Evolutionary conservation across 352 stramenopile genomes (phyloP).

Genomic region (Albugo candida): DNA sequence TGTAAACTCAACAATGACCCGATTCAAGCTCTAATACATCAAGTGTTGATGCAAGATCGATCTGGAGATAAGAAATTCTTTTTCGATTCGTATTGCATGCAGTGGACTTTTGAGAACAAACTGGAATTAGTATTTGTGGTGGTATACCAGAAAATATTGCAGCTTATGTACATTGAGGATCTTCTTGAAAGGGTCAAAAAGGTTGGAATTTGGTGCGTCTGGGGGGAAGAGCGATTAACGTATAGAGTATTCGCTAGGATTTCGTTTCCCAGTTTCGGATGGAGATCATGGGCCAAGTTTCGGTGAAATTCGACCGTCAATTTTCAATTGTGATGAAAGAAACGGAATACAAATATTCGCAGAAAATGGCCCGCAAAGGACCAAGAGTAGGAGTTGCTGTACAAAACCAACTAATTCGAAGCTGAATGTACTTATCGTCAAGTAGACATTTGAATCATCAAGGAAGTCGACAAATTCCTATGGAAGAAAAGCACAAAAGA

Average conservation of each 20-base stretch:
- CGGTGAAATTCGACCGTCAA: slow-evolving; percentile 60
- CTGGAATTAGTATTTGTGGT: slow-evolving; percentile 82
- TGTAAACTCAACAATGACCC: slow-evolving; percentile 73
- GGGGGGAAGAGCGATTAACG: background rate
- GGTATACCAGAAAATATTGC: slow-evolving; percentile 83
- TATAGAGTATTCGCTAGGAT: slow-evolving; percentile 16
- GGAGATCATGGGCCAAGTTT: slow-evolving; percentile 42
- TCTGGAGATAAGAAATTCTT: slow-evolving; percentile 73
- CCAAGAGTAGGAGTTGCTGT: slow-evolving; percentile 17
- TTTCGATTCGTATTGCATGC: slow-evolving; percentile 71
- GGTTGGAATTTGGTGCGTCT: slow-evolving; percentile 1
- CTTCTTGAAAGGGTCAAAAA: slow-evolving; percentile 77
- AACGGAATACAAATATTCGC: slow-evolving; percentile 40
- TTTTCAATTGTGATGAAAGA: slow-evolving; percentile 66
- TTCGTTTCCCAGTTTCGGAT: slow-evolving; percentile 45
- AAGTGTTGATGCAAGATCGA: slow-evolving; percentile 81
- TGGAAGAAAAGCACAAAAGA: background rate
- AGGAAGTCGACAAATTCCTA: slow-evolving; percentile 17
- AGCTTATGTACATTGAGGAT: slow-evolving; percentile 83
- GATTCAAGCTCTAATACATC: slow-evolving; percentile 76
- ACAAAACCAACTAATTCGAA: background rate
- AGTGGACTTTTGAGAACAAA: slow-evolving; percentile 86
- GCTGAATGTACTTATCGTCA: background rate
- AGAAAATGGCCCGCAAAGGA: slow-evolving; percentile 34
- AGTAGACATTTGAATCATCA: slow-evolving; percentile 33